Conservation (phyloP, 1,139 yeast genomes). For the Suhomyces chickasaworum region DNA sequence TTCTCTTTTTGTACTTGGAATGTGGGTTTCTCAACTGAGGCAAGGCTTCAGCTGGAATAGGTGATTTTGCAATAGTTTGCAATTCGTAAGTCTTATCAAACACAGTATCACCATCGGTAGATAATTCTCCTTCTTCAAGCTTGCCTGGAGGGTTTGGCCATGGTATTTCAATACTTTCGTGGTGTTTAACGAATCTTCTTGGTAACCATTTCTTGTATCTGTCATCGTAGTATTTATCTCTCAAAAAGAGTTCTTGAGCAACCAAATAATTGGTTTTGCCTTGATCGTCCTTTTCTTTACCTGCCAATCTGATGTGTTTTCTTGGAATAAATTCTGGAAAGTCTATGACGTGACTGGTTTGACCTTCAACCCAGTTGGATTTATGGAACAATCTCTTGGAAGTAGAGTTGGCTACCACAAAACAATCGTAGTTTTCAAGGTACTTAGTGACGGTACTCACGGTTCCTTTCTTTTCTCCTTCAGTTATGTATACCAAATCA, state of each 20-base stretch:
- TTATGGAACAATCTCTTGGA: conserved; percentile 55
- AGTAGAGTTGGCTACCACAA: conserved; percentile 39
- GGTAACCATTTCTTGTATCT: conserved; percentile 77
- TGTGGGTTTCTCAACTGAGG: conserved; percentile 73
- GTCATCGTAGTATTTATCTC: conserved; percentile 71
- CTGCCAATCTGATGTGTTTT: conserved; percentile 60
- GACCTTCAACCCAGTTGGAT: conserved; percentile 72
- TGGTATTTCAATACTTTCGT: conserved; percentile 71
- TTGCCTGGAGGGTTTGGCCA: conserved; percentile 83
- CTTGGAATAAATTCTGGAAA: conserved; percentile 59
- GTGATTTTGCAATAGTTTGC: conserved; percentile 63
- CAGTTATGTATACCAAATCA: conserved; percentile 53
- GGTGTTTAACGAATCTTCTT: conserved; percentile 70
- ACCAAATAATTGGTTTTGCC: conserved; percentile 70
- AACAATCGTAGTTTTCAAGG: conserved; percentile 35
- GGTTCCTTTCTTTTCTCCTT: conserved; percentile 72
- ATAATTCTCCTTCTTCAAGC: conserved; percentile 56
- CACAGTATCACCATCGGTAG: conserved; percentile 61
- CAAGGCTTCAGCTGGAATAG: conserved; percentile 69
- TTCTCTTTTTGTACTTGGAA: conserved; percentile 58
- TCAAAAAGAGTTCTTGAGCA: conserved; percentile 69
- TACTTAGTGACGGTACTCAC: conserved; percentile 52
- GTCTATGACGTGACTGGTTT: conserved; percentile 69
- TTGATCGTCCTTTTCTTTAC: conserved; percentile 62
- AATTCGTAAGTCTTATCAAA: conserved; percentile 77